Evolutionary conservation across 768 basidiomycete genomes (phyloP), one percentile per base, ranked within the genome.

Genomic region (Lentinula guzmanii): DNA sequence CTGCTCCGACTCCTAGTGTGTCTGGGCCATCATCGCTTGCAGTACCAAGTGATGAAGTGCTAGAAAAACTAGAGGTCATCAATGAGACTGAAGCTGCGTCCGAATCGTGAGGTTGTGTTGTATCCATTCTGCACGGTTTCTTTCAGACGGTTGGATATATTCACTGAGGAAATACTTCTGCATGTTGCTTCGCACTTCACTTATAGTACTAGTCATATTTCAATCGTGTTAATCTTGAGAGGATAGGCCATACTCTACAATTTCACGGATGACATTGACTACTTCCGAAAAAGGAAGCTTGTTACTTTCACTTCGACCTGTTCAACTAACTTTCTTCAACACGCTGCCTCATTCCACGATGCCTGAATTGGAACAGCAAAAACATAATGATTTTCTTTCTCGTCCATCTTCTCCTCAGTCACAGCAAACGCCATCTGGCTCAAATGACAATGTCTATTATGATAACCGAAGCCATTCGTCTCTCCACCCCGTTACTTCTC

Each of bases 1-100:
- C 81, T 18, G 69, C 71, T 5, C 67, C 79, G 0, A 81, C 80
- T 7, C 77, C 82, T 13, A 71, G 74, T 37, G 74, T 68, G 41
- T 66, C 65, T 13, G 69, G 71, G 45, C 63, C 62, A 15, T 69
- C 74, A 31, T 65, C 68, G 15, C 66, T 70, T 4, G 71, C 74
- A 4, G 74, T 76, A 5, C 65, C 76, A 16, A 73, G 69, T n/a
- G 78, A 73, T 18, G 77, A 75, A 33, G 75, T 77, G 1, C 73
- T 67, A 6, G 78, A 78, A 37, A 78, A 82, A 67, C 66, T 80
- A 35, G 82, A 80, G 63, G 75, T 59, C 24, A 74, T 73, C 21
- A 66, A 71, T 61, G 77, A 75, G 63, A 71, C 71, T 60, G 71
- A 67, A 58, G 69, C 52, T 24, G 70, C 64, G 43, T 62, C 65